phyloP scores from a whole-genome alignment of 78 protist species.

The Polysphondylium violaceum region DNA sequence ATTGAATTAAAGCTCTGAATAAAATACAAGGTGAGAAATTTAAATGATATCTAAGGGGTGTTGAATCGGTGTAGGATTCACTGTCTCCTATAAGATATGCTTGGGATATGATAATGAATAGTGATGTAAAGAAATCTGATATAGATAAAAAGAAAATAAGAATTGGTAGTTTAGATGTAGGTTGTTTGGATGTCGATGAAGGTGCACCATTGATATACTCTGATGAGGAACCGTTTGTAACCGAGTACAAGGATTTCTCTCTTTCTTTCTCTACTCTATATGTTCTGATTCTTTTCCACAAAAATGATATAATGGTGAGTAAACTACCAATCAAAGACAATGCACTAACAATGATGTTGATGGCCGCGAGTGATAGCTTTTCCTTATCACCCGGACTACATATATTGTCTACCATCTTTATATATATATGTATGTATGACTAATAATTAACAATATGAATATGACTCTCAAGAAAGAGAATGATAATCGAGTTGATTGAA shows the following conservation, averaged over 20 bases:
- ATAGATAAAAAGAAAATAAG: slow-evolving; percentile 43
- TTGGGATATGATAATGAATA: slow-evolving; percentile 45
- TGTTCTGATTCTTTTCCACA: not conserved
- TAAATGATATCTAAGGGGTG: not conserved
- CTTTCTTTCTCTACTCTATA: not conserved
- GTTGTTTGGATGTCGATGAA: not conserved
- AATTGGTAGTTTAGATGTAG: slow-evolving; percentile 28
- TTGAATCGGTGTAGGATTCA: not conserved
- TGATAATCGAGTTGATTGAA: no score
- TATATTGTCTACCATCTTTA: no score
- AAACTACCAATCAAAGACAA: slow-evolving; percentile 56
- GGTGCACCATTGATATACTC: not conserved
- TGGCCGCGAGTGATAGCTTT: slow-evolving; percentile 12
- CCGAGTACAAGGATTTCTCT: not conserved
- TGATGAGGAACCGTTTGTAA: not conserved
- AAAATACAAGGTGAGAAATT: slow-evolving; percentile 45
- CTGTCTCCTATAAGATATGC: not conserved
- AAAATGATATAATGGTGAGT: slow-evolving; percentile 32
- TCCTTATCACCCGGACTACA: not conserved
- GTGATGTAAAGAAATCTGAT: slow-evolving; percentile 58
- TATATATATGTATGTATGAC: no score
- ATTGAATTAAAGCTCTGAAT: slow-evolving; percentile 37
- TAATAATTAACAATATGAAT: no score
- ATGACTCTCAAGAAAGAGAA: no score
- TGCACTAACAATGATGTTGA: slow-evolving; percentile 34